A percentile compares a stretch with the other conserved stretches of the same genome.
Conservation (phyloP, 1,139 yeast genomes). For the Taiozyma sp. region DNA sequence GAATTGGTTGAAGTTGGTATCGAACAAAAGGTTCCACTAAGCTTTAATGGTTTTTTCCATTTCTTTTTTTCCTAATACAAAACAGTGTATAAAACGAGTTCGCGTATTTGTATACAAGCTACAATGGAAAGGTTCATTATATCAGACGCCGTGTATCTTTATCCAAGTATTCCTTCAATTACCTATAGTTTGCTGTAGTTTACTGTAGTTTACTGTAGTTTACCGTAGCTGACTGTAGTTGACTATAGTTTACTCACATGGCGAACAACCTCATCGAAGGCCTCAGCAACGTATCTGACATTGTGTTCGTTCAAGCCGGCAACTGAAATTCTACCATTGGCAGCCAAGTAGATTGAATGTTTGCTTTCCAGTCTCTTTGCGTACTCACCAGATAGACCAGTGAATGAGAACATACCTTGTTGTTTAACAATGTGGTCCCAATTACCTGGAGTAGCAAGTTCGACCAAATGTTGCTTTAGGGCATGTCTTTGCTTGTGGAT, state of each 20-base stretch:
- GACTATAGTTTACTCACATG: conserved; percentile 27
- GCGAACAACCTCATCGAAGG: conserved; percentile 77
- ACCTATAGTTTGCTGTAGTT: no score
- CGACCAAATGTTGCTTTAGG: conserved; percentile 57
- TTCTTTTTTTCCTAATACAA: neutral
- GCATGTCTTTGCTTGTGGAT: conserved; percentile 72
- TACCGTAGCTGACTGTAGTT: no score
- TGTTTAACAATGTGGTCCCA: conserved; percentile 94
- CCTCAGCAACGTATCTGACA: conserved; percentile 73
- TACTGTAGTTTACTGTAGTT: no score
- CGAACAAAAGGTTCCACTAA: neutral
- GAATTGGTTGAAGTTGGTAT: neutral
- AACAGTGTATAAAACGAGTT: no score
- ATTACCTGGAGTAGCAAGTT: conserved; percentile 74
- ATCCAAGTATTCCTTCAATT: neutral
- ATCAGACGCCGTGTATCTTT: no score
- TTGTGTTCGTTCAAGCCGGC: conserved; percentile 88
- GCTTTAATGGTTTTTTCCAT: neutral
- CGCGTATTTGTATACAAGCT: neutral
- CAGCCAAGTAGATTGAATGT: conserved; percentile 75
- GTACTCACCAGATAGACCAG: conserved; percentile 79
- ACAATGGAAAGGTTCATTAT: no score
- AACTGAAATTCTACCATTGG: conserved; percentile 89
- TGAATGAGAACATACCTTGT: conserved; percentile 96
- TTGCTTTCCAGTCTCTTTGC: conserved; percentile 72